These are phyloP conservation scores for Heracleum sosnowskyi DNA, from an alignment of 129 eudicot genomes.

Conservation along the genomic window DNA sequence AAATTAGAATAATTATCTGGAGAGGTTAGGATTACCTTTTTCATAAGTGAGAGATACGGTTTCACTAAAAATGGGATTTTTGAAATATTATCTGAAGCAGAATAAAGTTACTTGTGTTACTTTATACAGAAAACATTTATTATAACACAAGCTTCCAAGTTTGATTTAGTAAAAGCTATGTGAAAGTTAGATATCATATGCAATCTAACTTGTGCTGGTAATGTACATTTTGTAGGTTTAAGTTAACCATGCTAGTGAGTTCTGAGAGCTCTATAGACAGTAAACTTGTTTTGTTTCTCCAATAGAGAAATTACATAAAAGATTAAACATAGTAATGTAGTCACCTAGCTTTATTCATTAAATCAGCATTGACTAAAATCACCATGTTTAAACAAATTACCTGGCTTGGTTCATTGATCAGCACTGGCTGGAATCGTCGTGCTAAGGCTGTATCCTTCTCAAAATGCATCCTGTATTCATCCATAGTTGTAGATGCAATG, in stretches of 20 bases:
- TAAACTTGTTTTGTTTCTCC: not conserved
- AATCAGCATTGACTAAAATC: conserved; percentile 75
- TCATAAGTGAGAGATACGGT: not conserved
- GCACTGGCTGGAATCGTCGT: conserved; percentile 86
- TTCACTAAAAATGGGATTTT: not conserved
- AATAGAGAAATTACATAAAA: not conserved
- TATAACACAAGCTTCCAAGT: not conserved
- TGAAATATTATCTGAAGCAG: not conserved
- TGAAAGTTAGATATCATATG: not conserved
- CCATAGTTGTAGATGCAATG: conserved; percentile 90
- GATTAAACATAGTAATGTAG: not conserved
- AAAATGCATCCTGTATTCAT: conserved; percentile 77
- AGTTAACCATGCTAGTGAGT: not conserved
- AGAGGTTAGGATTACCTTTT: not conserved
- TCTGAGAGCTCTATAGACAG: not conserved
- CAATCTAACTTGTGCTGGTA: not conserved
- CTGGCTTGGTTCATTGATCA: conserved; percentile 82
- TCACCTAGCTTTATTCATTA: conserved; percentile 71
- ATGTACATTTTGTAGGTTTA: not conserved
- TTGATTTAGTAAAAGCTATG: not conserved
- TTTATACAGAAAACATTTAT: not conserved
- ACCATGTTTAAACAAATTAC: conserved; percentile 34
- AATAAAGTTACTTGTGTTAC: not conserved
- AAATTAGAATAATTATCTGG: not conserved
- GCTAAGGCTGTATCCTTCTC: conserved; percentile 88